Conservation (phyloP, 2,329 filamentous ascomycete species). For the Purpureocillium takamizusanense region DNA sequence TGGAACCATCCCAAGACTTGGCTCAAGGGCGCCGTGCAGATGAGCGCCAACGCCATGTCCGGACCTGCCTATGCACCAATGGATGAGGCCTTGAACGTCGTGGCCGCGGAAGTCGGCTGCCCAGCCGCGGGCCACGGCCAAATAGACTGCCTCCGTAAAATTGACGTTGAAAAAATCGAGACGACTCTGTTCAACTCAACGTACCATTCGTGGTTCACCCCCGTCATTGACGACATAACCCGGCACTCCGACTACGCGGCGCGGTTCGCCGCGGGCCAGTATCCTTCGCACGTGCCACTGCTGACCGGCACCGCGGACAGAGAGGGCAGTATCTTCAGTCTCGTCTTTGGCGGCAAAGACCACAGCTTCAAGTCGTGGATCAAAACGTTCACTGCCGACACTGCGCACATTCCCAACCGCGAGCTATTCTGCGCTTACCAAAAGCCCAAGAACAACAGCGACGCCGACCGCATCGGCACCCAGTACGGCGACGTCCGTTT, state of each 20-base stretch:
- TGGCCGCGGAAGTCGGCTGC: constrained; percentile 27
- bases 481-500: constrained; percentile 37
- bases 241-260: constrained; percentile 20
- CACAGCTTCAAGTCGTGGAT: too few species aligned
- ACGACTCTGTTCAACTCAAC: constrained; percentile 7
- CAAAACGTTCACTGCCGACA: too few species aligned
- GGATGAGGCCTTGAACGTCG: constrained; percentile 25
- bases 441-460: constrained; percentile 22
- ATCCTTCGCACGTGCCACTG: constrained; percentile 24
- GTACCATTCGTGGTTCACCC: constrained; percentile 32
- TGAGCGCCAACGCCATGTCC: constrained; percentile 31
- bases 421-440: not conserved
- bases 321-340: constrained; percentile 25
- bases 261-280: constrained; percentile 5
- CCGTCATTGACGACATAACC: constrained; percentile 23
- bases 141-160: constrained; percentile 26
- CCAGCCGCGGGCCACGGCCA: constrained; percentile 17
- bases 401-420: too few species aligned
- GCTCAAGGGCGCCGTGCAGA: constrained; percentile 27
- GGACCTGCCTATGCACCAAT: constrained; percentile 27
- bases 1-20: constrained; percentile 29
- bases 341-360: constrained; percentile 21
- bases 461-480: constrained; percentile 29
- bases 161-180: constrained; percentile 6
- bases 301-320: constrained; percentile 25